Conservation (phyloP, 2,329 filamentous ascomycete genomes). For the Fusarium nematophilum region DNA sequence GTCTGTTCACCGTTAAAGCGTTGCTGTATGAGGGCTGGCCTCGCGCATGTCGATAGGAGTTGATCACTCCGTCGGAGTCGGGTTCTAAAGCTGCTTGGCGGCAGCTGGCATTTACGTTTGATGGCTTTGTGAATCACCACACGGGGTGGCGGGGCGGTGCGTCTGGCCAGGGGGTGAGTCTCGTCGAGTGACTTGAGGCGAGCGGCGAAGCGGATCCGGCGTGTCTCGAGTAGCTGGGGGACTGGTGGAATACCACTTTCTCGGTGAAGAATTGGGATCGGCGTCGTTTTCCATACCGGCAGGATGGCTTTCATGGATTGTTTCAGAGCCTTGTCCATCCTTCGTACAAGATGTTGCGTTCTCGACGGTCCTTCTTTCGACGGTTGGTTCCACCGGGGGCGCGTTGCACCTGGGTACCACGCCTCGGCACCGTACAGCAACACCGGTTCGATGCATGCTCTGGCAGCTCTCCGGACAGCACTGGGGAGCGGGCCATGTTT, state of each 20-base stretch:
- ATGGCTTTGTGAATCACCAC: not conserved
- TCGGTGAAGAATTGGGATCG: conserved; percentile 12
- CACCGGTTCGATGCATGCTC: too few species aligned
- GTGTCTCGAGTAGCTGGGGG: conserved; percentile 13
- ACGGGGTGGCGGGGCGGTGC: conserved; percentile 4
- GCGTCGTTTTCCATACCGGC: conserved; percentile 12
- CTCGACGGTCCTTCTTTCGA: conserved; percentile 5
- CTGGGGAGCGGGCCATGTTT: too few species aligned
- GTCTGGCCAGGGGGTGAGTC: conserved; percentile 27
- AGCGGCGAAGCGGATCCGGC: conserved; percentile 15
- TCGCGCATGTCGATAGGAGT: conserved; percentile 8
- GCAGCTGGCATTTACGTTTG: conserved; percentile 18
- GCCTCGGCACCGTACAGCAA: too few species aligned
- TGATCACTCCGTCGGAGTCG: conserved; percentile 14
- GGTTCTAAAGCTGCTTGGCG: not conserved
- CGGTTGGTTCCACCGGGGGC: conserved; percentile 4
- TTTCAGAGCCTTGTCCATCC: conserved; percentile 10
- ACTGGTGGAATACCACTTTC: conserved; percentile 10
- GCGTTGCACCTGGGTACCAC: conserved; percentile 34
- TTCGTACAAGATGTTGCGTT: conserved; percentile 10
- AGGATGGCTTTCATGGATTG: too few species aligned
- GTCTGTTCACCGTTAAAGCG: not conserved
- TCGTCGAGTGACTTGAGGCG: too few species aligned
- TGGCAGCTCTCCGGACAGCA: too few species aligned
- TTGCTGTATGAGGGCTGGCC: not conserved